Base-by-base conservation (phyloP, 2,329 filamentous ascomycete genomes). In the Aspergillus fumigatiaffinis region DNA sequence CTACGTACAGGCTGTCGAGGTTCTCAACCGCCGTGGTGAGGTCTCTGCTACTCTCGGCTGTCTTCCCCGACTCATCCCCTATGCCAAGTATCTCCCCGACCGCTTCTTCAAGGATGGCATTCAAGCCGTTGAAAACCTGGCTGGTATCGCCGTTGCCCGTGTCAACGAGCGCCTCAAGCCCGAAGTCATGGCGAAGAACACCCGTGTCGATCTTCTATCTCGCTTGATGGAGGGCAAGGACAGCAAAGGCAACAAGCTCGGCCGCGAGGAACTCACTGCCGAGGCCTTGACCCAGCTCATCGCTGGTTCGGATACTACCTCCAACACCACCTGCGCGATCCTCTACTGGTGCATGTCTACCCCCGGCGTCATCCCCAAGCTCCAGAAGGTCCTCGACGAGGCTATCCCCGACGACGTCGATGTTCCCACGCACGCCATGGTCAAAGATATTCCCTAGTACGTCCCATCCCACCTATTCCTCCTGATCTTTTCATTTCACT, bases 251-350 rank as follows among this genome's bases (percentile, higher is more conserved):
- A 79, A 90, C 58, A 87, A 85, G 10, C 82, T 96, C 0, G 87
- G 89, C 4, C 83, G 89, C 26, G 83, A 89, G 64, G 92, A 96
- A 71, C 80, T 96, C 53, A 95, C 91, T 0, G 91, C 91, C 38
- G 92, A 96, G 76, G 92, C 92, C 0, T 79, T 96, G 26, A 96
- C 92, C 0, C 92, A 96, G 73, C 83, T 96, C 46, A 96, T 90
- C 66, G 85, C 87, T 29, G 87, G 87, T 67, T 84, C 84, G 21
- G 87, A 90, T 60, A 77, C 80, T 3, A 87, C 89, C 17, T 85
- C 80, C 61, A 90, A 87, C 72, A 90, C 92, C 0, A 88, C 88
- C 2, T 96, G 92, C 68, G 91, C 91, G 0, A 81, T 96, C 41
- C 81, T 96, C 0, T 96, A 87, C 77, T 90, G 92, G 79, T 86